Evolutionary conservation across 75 land plant genomes (phyloP).

Genomic region (Larix kaempferi): DNA sequence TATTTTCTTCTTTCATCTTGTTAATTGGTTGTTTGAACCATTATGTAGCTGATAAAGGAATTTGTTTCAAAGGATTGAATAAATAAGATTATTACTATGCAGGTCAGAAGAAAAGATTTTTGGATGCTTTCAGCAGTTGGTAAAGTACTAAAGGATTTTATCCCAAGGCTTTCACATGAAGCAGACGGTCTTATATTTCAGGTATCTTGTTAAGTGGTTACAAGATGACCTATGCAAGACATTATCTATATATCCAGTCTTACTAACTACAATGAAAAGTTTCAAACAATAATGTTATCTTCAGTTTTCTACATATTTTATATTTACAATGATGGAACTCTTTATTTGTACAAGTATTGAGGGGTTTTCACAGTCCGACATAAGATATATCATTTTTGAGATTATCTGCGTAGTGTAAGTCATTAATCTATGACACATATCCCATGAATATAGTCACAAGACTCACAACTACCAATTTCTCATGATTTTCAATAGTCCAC

Average conservation of each 20-base stretch:
- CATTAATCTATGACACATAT: no score
- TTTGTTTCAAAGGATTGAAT: constrained; percentile 5
- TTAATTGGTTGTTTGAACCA: not conserved
- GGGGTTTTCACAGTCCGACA: no score
- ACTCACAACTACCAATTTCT: no score
- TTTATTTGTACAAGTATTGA: no score
- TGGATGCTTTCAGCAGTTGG: constrained; percentile 80
- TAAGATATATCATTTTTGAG: no score
- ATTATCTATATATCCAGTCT: not conserved
- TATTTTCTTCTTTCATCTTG: not conserved
- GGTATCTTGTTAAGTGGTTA: constrained; percentile 28
- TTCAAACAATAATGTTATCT: not conserved
- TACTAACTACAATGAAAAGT: not conserved
- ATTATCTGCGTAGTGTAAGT: no score
- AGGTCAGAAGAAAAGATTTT: constrained; percentile 91
- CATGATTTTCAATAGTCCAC: no score
- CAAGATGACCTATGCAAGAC: not conserved
- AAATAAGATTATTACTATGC: constrained; percentile 3
- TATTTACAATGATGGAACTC: no score
- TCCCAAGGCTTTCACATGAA: constrained; percentile 80
- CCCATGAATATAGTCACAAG: no score
- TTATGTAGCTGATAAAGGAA: not conserved
- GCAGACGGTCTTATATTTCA: constrained; percentile 98
- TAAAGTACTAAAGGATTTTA: constrained; percentile 72
- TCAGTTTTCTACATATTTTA: no score